Evolutionary conservation across 1,284 basidiomycete species (phyloP).

Genomic region (Anthracocystis panici-leucophaei): DNA sequence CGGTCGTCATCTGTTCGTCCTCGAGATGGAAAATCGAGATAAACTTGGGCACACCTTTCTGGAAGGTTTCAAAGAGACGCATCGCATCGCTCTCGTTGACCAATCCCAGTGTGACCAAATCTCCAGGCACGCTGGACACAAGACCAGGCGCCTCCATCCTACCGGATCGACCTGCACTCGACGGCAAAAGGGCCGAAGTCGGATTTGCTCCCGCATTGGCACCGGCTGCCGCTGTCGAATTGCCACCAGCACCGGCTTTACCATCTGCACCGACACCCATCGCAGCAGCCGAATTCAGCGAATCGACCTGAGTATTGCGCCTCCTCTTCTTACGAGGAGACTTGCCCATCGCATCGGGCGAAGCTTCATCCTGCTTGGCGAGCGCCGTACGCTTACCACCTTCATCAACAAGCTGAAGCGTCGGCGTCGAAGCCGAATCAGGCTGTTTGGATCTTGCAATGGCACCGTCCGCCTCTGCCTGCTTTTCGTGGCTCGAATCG

Average conservation of each 20-base stretch:
- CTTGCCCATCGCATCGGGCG: conserved; percentile 2
- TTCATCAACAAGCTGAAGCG: conserved; percentile 34
- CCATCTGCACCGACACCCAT: conserved; percentile 1
- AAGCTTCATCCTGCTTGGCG: conserved; percentile 8
- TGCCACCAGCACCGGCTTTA: conserved; percentile 10
- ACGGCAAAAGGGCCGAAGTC: conserved; percentile 22
- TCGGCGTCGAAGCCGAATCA: conserved; percentile 7
- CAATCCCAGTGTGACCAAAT: conserved; percentile 43
- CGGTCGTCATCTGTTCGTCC: conserved; percentile 89
- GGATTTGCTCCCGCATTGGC: conserved; percentile 1
- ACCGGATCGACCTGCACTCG: conserved; percentile 28
- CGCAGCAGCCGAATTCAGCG: conserved; percentile 5
- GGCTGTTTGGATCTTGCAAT: conserved; percentile 5
- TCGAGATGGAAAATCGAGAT: conserved; percentile 95
- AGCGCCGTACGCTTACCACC: conserved; percentile 27
- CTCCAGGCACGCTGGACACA: conserved; percentile 27
- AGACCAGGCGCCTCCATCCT: conserved; percentile 50
- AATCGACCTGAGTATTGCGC: conserved; percentile 18
- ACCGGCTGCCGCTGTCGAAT: not conserved
- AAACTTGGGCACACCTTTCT: conserved; percentile 76
- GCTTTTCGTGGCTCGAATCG: conserved; percentile 40
- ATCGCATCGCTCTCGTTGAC: conserved; percentile 85
- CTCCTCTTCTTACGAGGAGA: conserved; percentile 35
- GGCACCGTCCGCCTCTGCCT: not conserved
- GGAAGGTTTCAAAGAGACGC: conserved; percentile 62